Percentiles rank a stretch among this genome's conserved stretches.
Evolutionary conservation across 2,329 filamentous ascomycete genomes (phyloP).

Genomic region (Acrodontium crateriforme): DNA sequence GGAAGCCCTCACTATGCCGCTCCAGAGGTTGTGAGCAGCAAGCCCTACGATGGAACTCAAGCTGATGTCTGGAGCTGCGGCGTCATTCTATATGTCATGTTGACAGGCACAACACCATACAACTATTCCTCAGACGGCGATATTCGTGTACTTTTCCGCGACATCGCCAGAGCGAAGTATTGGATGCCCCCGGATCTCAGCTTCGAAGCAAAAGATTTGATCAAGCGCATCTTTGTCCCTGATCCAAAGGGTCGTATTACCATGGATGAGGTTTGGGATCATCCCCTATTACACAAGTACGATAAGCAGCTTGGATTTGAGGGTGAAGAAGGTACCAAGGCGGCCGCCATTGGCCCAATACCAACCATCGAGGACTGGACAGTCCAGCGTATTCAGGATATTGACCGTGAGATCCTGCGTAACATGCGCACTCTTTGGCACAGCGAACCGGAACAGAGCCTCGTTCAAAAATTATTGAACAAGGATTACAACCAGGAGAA

Average conservation of each 20-base stretch:
- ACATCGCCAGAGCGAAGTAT: constrained; percentile 37
- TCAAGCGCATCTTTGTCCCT: constrained; percentile 63
- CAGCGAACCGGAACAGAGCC: constrained; percentile 57
- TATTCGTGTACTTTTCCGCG: constrained; percentile 48
- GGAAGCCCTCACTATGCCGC: constrained; percentile 95
- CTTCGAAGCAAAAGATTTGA: constrained; percentile 59
- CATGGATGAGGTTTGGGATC: constrained; percentile 70
- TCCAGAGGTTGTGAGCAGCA: constrained; percentile 71
- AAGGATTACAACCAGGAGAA: constrained; percentile 66
- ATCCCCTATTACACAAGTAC: constrained; percentile 77
- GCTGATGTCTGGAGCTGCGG: constrained; percentile 94
- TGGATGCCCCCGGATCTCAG: constrained; percentile 39
- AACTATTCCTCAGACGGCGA: constrained; percentile 47
- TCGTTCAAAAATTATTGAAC: constrained; percentile 52
- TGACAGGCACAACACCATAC: constrained; percentile 76
- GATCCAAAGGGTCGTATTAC: constrained; percentile 68
- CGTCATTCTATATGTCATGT: constrained; percentile 75
- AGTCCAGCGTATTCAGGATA: constrained; percentile 47
- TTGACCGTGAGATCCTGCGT: constrained; percentile 69
- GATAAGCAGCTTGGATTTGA: constrained; percentile 55
- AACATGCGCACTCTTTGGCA: constrained; percentile 90
- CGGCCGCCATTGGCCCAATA: constrained; percentile 37
- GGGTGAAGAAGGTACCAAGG: constrained; percentile 37
- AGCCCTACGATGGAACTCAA: constrained; percentile 66
- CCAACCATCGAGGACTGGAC: constrained; percentile 49